Conservation (phyloP, 2,329 filamentous ascomycete species). For the Intubia oerlemansii region DNA sequence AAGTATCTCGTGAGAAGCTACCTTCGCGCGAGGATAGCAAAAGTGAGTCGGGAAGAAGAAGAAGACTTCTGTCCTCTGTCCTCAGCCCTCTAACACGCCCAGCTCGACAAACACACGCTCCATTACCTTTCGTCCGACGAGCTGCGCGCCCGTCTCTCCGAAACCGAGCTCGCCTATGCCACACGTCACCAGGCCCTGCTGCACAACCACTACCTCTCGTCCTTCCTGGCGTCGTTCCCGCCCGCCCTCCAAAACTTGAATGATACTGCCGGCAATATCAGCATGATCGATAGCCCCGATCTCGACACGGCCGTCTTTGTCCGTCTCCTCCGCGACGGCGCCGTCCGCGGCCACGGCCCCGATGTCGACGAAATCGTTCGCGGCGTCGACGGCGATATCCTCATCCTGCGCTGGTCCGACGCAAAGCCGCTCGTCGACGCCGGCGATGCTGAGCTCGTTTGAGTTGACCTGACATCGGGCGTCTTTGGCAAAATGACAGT, state of each 20-base stretch:
- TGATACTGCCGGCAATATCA: constrained; percentile 72
- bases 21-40: constrained; percentile 65
- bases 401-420: constrained; percentile 55
- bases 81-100: constrained; percentile 3
- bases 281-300: constrained; percentile 83
- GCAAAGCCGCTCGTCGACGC: constrained; percentile 37
- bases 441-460: constrained; percentile 36
- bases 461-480: no score
- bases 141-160: constrained; percentile 43
- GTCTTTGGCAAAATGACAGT: no score
- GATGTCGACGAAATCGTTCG: constrained; percentile 40
- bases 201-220: constrained; percentile 63
- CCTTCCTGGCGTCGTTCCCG: constrained; percentile 72
- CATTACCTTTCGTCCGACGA: constrained; percentile 43
- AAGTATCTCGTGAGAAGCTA: constrained; percentile 79
- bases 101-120: constrained; percentile 60
- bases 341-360: constrained; percentile 38
- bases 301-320: constrained; percentile 69
- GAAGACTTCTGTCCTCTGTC: no score
- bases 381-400: constrained; percentile 37
- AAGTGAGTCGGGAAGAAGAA: constrained; percentile 43
- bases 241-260: constrained; percentile 62
- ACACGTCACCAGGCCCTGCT: constrained; percentile 69
- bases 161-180: constrained; percentile 62
- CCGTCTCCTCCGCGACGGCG: constrained; percentile 40